phyloP scores from a whole-genome alignment of 208 protist species.

The Trypanosomatidae sp. region DNA sequence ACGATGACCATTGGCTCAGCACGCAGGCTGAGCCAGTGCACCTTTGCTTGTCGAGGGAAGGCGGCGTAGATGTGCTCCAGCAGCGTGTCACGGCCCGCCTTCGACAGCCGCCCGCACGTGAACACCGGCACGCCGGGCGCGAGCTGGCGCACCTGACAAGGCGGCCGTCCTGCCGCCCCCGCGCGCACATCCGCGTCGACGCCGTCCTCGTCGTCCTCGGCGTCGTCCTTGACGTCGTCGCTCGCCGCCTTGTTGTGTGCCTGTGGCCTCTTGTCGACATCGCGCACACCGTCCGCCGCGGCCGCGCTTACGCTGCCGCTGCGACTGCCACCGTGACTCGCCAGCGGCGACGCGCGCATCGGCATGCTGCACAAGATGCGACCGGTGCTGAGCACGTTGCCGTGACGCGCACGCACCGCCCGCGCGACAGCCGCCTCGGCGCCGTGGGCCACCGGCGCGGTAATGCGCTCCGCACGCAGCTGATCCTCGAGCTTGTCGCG shows the following conservation, averaged over 20 bases:
- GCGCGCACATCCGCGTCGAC: too few relatives aligned
- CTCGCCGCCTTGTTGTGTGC: not conserved
- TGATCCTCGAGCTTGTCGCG: constrained; percentile 63
- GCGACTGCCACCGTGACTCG: not conserved
- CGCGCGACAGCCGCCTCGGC: constrained; percentile 29
- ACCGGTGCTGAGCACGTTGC: constrained; percentile 70
- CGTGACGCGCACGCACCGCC: constrained; percentile 38
- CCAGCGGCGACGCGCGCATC: constrained; percentile 8
- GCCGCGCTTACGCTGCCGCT: constrained; percentile 10
- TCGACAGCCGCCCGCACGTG: constrained; percentile 50
- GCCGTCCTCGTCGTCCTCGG: too few relatives aligned
- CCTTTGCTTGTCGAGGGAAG: constrained; percentile 33
- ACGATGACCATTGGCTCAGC: constrained; percentile 80
- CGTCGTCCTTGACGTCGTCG: too few relatives aligned
- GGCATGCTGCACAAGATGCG: constrained; percentile 68
- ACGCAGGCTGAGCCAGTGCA: constrained; percentile 75
- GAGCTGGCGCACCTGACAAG: constrained; percentile 58
- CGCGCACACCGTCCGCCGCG: too few relatives aligned
- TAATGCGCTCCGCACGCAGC: constrained; percentile 52
- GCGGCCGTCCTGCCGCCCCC: not conserved
- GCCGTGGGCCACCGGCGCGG: constrained; percentile 14
- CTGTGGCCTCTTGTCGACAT: too few relatives aligned
- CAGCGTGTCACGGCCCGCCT: constrained; percentile 18
- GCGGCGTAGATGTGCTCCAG: constrained; percentile 26
- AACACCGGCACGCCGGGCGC: constrained; percentile 70